Evolutionary conservation across 1,139 yeast species (phyloP).

Genomic region (Saccharomycopsis phalli): DNA sequence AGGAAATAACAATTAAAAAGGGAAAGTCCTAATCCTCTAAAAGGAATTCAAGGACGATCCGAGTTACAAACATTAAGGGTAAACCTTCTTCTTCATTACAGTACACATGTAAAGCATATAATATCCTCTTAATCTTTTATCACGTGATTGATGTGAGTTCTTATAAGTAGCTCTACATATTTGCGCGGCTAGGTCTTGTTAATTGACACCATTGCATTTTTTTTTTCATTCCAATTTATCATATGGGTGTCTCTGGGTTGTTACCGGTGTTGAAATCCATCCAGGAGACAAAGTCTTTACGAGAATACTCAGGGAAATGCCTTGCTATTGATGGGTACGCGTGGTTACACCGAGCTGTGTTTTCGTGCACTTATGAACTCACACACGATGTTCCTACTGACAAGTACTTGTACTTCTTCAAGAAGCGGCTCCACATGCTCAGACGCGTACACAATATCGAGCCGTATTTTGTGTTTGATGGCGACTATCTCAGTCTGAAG

Average conservation of each 20-base stretch:
- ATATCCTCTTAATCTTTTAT: too few relatives aligned
- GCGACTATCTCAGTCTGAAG: constrained; percentile 78
- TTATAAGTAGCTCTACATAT: too few relatives aligned
- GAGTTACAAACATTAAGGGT: too few relatives aligned
- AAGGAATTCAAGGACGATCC: too few relatives aligned
- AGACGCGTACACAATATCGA: constrained; percentile 53
- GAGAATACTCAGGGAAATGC: constrained; percentile 60
- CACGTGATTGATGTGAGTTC: too few relatives aligned
- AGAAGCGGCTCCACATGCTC: constrained; percentile 60
- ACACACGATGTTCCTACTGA: constrained; percentile 65
- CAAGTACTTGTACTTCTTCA: constrained; percentile 49
- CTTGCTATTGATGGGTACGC: constrained; percentile 93
- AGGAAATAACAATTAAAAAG: too few relatives aligned
- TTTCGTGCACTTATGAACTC: constrained; percentile 77
- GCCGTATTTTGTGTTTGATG: constrained; percentile 91
- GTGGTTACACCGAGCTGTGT: constrained; percentile 87
- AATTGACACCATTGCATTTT: too few relatives aligned
- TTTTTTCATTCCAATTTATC: too few relatives aligned
- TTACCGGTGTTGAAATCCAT: constrained; percentile 67
- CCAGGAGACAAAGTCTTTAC: constrained; percentile 50
- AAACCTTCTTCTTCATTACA: too few relatives aligned
- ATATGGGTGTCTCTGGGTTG: constrained; percentile 76
- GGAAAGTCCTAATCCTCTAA: too few relatives aligned
- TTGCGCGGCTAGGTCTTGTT: too few relatives aligned
- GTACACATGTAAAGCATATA: too few relatives aligned